Evolutionary conservation across 805 yeast genomes (phyloP).

Genomic region (Dipodascopsis uninucleata): DNA sequence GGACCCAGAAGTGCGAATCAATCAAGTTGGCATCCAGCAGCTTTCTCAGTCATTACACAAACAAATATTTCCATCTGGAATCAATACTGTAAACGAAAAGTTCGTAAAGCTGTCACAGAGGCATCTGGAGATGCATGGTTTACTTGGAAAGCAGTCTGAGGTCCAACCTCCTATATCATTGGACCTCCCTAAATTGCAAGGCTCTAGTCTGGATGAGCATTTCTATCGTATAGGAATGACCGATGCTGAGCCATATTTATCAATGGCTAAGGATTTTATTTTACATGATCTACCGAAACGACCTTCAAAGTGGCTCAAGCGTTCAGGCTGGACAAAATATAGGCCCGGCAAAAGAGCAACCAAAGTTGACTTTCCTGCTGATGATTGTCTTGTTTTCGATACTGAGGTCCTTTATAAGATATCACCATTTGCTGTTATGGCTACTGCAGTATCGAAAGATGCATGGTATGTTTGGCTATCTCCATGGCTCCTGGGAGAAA

Average conservation of each 20-base stretch:
- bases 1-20: slow-evolving; percentile 48
- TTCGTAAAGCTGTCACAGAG: slow-evolving; percentile 53
- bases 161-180: slow-evolving; percentile 56
- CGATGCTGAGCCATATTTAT: slow-evolving; percentile 57
- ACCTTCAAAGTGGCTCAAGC: slow-evolving; percentile 50
- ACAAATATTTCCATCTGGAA: slow-evolving; percentile 55
- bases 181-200: slow-evolving; percentile 68
- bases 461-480: slow-evolving; percentile 98
- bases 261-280: slow-evolving; percentile 47
- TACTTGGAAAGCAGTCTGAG: slow-evolving; percentile 73
- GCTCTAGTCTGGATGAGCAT: slow-evolving; percentile 75
- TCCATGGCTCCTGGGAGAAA: slow-evolving; percentile 65
- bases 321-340: slow-evolving; percentile 82
- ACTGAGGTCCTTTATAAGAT: slow-evolving; percentile 80
- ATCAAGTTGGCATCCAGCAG: slow-evolving; percentile 79
- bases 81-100: slow-evolving; percentile 32
- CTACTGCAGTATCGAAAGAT: slow-evolving; percentile 66
- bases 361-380: slow-evolving; percentile 64
- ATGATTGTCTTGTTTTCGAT: slow-evolving; percentile 75
- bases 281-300: slow-evolving; percentile 32
- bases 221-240: slow-evolving; percentile 61
- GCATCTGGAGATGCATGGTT: slow-evolving; percentile 57
- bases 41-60: slow-evolving; percentile 54
- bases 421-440: slow-evolving; percentile 72
- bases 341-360: slow-evolving; percentile 51